Conservation (phyloP, 2,329 filamentous ascomycete genomes). For the Nemania abortiva region DNA sequence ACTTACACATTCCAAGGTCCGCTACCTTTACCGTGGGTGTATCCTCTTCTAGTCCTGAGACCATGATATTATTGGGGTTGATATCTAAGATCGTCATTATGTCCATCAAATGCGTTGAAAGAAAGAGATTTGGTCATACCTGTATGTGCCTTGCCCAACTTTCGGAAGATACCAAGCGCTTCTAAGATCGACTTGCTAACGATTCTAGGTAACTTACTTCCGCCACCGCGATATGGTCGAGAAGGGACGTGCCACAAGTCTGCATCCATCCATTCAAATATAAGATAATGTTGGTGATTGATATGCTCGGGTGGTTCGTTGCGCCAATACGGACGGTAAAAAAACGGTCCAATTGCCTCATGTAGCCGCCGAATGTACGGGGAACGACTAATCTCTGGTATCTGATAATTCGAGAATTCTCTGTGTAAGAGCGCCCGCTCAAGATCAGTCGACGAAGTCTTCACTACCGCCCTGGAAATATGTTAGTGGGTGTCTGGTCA, state of each 20-base stretch:
- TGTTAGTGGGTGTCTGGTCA: background rate
- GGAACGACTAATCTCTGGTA: background rate
- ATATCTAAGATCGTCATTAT: slow-evolving; percentile 8
- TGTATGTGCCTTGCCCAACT: slow-evolving; percentile 12
- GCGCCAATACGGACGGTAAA: background rate
- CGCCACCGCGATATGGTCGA: background rate
- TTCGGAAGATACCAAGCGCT: slow-evolving; percentile 12
- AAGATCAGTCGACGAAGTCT: slow-evolving; percentile 9
- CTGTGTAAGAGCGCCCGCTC: slow-evolving; percentile 2
- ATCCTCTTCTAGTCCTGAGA: slow-evolving; percentile 2
- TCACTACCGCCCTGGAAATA: slow-evolving; percentile 1
- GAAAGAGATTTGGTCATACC: background rate
- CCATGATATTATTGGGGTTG: slow-evolving; percentile 15
- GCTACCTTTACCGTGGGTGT: slow-evolving; percentile 5
- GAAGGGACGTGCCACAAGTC: slow-evolving; percentile 2
- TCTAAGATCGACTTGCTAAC: slow-evolving; percentile 7
- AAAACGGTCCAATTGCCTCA: background rate
- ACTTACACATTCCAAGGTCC: slow-evolving; percentile 13
- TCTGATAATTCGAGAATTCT: slow-evolving; percentile 12
- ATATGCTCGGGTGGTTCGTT: slow-evolving; percentile 1
- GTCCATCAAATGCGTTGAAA: background rate
- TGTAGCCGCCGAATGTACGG: slow-evolving; percentile 15
- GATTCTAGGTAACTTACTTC: slow-evolving; percentile 3
- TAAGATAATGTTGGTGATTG: background rate
- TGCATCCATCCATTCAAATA: slow-evolving; percentile 17